Evolutionary conservation across 2,329 filamentous ascomycete species (phyloP).

Genomic region (Trichoderma breve): DNA sequence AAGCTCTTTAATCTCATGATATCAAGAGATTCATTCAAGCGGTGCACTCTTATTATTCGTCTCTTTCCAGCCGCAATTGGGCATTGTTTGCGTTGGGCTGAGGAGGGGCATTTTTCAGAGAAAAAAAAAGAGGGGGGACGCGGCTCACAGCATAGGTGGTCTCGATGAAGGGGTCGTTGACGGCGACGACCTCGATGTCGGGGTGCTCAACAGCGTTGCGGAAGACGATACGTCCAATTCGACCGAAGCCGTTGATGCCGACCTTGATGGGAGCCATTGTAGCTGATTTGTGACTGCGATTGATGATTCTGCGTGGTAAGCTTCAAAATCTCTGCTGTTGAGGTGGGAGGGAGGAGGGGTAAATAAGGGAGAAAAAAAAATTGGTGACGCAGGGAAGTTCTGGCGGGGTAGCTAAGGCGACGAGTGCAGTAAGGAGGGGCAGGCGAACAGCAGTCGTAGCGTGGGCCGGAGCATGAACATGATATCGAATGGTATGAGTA

Average conservation of each 20-base stretch:
- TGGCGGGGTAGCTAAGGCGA: constrained; percentile 19
- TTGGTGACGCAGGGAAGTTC: constrained; percentile 7
- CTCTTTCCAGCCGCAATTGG: neutral
- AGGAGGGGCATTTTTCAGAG: constrained; percentile 10
- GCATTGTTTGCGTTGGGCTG: constrained; percentile 3
- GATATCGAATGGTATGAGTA: neutral
- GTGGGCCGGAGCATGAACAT: neutral
- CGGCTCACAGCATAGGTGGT: constrained; percentile 89
- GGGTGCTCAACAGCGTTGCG: constrained; percentile 91
- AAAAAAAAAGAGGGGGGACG: constrained; percentile 7
- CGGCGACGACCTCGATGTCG: constrained; percentile 88
- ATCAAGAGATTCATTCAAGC: neutral
- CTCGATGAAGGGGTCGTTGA: constrained; percentile 99
- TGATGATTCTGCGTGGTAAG: constrained; percentile 24
- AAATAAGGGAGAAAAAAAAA: constrained; percentile 23
- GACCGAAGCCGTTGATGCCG: constrained; percentile 99
- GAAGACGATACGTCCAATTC: constrained; percentile 99
- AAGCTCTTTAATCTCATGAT: neutral
- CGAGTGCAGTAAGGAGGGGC: neutral
- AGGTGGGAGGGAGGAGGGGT: constrained; percentile 25
- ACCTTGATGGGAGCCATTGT: constrained; percentile 59
- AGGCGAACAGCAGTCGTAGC: neutral
- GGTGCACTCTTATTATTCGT: neutral
- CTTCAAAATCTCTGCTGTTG: neutral
- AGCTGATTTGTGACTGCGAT: constrained; percentile 18